Evolutionary conservation across 2,329 filamentous ascomycete species (phyloP), one percentile per base, ranked within the genome.

Genomic region (Blumeriella jaapii): DNA sequence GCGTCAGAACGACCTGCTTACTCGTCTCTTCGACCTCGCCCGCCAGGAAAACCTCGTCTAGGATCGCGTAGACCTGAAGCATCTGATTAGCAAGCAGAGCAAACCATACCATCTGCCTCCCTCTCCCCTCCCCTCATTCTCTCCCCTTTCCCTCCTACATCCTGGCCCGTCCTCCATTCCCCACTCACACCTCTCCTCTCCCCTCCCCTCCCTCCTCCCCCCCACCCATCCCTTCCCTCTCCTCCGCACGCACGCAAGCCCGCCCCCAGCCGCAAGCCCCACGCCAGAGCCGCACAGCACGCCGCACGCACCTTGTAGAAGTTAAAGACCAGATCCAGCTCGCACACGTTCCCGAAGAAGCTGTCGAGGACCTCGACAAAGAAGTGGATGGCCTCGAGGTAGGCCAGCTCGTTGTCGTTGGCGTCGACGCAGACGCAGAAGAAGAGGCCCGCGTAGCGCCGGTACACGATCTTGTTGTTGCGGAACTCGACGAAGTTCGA

Each of bases 391-490:
- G 87, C 91, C 63, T 98, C 91, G 40, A 98, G 71, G 56, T 86
- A 96, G 16, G 91, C 89, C 42, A 98, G 69, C 67, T 98, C 91
- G 62, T 96, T 98, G 62, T 98, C 91, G 61, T 95, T 96, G 33
- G 89, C 93, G 63, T 98, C 91, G 57, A 98, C 91, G 62, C 91
- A 96, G 35, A 87, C 93, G 68, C 91, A 98, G 68, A 98, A 98
- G 74, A 98, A 98, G 40, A 98, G 76, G 0, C 91, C 91, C 0
- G 91, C 91, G 63, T 98, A 98, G 44, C 91, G 82, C 28, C 93
- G 81, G 67, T 98, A 98, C 35, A 98, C 85, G 52, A 98, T 82
- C 67, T 95, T 96, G 58, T 89, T 86, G 63, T 86, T 83, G 48
- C 84, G 82, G 65, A 82, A 80, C 64, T 98, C 91, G 69, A 98